These are phyloP conservation scores for Gastrolobium bilobum DNA, from an alignment of 306 rosid genomes.

Conservation along the genomic window DNA sequence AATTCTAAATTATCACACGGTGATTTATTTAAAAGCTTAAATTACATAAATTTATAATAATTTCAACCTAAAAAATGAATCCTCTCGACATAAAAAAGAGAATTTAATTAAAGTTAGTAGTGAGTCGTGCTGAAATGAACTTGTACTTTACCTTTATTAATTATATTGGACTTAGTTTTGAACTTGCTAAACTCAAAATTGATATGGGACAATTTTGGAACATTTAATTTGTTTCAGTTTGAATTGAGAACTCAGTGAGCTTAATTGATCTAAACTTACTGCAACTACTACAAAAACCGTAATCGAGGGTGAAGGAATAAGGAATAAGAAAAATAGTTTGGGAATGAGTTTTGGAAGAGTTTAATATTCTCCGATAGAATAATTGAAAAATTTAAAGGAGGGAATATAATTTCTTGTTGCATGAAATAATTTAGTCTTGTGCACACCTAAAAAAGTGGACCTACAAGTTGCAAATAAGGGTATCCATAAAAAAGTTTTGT, in stretches of 20 bases:
- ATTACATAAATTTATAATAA: neutral
- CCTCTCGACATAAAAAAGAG: neutral
- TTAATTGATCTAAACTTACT: neutral
- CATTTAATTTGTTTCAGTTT: neutral
- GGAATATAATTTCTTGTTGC: neutral
- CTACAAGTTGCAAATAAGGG: conserved; percentile 39
- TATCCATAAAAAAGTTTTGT: conserved; percentile 20
- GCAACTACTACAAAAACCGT: neutral
- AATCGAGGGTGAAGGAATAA: neutral
- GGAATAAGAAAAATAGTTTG: neutral
- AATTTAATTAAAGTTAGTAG: too few relatives aligned
- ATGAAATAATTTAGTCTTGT: too few relatives aligned
- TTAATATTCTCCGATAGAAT: neutral
- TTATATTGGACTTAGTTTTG: neutral
- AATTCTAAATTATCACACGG: too few relatives aligned
- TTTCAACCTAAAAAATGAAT: too few relatives aligned
- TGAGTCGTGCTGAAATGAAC: too few relatives aligned
- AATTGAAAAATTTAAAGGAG: neutral
- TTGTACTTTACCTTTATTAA: too few relatives aligned
- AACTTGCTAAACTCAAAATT: neutral
- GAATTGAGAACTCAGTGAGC: neutral
- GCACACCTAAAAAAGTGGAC: neutral
- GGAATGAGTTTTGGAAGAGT: neutral
- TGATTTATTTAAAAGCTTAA: too few relatives aligned
- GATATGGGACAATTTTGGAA: neutral